phyloP scores from a whole-genome alignment of 2,329 filamentous ascomycete genomes.

The Sporothrix curviconia region DNA sequence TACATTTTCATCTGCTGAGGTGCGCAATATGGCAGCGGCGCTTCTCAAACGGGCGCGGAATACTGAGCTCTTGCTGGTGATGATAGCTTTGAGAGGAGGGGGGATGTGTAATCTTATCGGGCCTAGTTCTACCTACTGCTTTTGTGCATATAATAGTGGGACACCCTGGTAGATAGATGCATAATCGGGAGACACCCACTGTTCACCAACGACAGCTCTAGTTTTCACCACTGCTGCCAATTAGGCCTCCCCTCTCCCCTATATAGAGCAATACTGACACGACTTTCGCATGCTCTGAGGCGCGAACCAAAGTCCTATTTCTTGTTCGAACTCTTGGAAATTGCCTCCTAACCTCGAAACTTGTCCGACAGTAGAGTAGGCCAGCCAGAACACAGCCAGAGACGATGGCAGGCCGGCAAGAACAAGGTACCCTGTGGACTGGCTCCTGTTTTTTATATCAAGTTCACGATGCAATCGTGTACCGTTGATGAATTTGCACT shows the following conservation, averaged over 20 bases:
- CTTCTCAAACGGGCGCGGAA: no score
- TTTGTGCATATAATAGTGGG: not conserved
- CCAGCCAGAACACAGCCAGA: not conserved
- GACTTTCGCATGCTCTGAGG: not conserved
- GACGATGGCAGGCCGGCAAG: constrained; percentile 19
- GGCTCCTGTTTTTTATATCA: no score
- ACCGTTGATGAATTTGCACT: no score
- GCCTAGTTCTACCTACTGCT: not conserved
- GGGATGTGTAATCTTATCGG: not conserved
- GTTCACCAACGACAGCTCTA: not conserved
- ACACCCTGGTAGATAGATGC: not conserved
- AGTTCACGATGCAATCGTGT: no score
- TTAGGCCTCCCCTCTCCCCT: not conserved
- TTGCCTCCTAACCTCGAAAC: not conserved
- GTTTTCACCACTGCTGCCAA: not conserved
- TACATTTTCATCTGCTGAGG: constrained; percentile 28
- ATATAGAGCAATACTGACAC: no score
- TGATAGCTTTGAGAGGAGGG: not conserved
- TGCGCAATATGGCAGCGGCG: not conserved
- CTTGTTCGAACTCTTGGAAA: not conserved
- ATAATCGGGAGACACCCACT: not conserved
- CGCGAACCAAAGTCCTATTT: no score
- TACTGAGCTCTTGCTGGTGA: not conserved
- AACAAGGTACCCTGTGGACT: constrained; percentile 17
- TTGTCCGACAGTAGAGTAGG: not conserved